Evolutionary conservation across 495 filamentous ascomycete genomes (phyloP).

Genomic region (Daldinia bambusicola): DNA sequence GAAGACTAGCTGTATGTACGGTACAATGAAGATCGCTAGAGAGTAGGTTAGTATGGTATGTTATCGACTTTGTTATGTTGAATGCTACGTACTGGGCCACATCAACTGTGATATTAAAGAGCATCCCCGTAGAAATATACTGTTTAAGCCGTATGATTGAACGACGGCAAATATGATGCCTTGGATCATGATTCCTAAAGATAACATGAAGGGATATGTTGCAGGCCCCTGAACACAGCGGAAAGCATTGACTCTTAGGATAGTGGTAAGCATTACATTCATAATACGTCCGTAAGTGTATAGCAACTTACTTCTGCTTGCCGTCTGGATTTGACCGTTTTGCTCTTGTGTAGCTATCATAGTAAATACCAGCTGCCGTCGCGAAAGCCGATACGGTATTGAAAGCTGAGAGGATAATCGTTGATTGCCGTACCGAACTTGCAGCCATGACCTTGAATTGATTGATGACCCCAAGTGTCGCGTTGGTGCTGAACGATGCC

Average conservation of each 20-base stretch:
- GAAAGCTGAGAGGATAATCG: conserved; percentile 60
- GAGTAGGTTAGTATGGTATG: conserved; percentile 30
- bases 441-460: conserved; percentile 56
- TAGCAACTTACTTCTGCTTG: conserved; percentile 33
- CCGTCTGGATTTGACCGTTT: conserved; percentile 41
- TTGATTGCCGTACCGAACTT: conserved; percentile 60
- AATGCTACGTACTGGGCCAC: conserved; percentile 57
- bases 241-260: conserved; percentile 46
- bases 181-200: conserved; percentile 58
- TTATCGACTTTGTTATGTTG: not conserved
- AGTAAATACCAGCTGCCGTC: conserved; percentile 57
- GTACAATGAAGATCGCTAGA: conserved; percentile 59
- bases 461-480: conserved; percentile 50
- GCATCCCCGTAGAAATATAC: conserved; percentile 54
- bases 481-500: conserved; percentile 49
- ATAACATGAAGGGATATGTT: conserved; percentile 58
- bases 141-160: conserved; percentile 56
- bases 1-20: conserved; percentile 60
- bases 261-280: conserved; percentile 12
- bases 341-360: conserved; percentile 54
- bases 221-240: conserved; percentile 54
- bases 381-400: conserved; percentile 60
- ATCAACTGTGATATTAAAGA: conserved; percentile 56
- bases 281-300: not conserved
- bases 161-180: conserved; percentile 57